These are phyloP conservation scores for Wickerhamiella sergipiensis DNA, from an alignment of 805 yeast species.

Conservation along the genomic window DNA sequence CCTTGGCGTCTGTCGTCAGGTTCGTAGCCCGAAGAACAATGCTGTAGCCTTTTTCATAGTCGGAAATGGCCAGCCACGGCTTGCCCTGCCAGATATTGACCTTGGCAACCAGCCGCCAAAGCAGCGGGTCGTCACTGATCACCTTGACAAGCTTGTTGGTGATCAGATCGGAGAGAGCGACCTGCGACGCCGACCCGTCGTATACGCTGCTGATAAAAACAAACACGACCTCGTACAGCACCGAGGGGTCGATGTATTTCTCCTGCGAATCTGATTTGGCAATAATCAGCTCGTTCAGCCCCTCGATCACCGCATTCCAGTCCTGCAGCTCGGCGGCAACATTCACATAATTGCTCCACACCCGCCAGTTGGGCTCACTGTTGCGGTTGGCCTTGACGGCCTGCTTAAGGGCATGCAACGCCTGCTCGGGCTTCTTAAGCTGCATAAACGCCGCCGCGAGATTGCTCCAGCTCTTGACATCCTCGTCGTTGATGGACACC, in stretches of 20 bases:
- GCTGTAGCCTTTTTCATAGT: slow-evolving; percentile 77
- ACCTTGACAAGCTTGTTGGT: slow-evolving; percentile 54
- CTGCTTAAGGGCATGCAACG: slow-evolving; percentile 69
- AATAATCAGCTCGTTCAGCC: slow-evolving; percentile 49
- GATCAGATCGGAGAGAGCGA: slow-evolving; percentile 55
- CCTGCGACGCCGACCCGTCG: slow-evolving; percentile 22
- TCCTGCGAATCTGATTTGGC: slow-evolving; percentile 42
- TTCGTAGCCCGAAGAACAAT: slow-evolving; percentile 54
- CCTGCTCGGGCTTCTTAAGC: slow-evolving; percentile 54
- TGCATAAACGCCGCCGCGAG: slow-evolving; percentile 66
- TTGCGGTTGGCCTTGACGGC: slow-evolving; percentile 55
- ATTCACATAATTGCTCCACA: slow-evolving; percentile 75
- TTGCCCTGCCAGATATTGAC: slow-evolving; percentile 76
- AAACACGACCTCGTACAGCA: slow-evolving; percentile 63
- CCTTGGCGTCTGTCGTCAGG: slow-evolving; percentile 41
- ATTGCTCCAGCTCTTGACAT: slow-evolving; percentile 81
- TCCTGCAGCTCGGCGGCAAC: slow-evolving; percentile 73
- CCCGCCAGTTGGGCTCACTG: slow-evolving; percentile 64
- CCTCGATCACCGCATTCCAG: slow-evolving; percentile 79
- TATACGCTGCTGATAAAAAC: slow-evolving; percentile 2
- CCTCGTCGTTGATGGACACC: slow-evolving; percentile 69
- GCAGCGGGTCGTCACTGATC: slow-evolving; percentile 47
- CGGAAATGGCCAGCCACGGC: slow-evolving; percentile 80
- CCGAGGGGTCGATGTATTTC: slow-evolving; percentile 51
- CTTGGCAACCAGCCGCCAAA: slow-evolving; percentile 74